Evolutionary conservation across 768 basidiomycete genomes (phyloP).

Genomic region (Auricularia sp.): DNA sequence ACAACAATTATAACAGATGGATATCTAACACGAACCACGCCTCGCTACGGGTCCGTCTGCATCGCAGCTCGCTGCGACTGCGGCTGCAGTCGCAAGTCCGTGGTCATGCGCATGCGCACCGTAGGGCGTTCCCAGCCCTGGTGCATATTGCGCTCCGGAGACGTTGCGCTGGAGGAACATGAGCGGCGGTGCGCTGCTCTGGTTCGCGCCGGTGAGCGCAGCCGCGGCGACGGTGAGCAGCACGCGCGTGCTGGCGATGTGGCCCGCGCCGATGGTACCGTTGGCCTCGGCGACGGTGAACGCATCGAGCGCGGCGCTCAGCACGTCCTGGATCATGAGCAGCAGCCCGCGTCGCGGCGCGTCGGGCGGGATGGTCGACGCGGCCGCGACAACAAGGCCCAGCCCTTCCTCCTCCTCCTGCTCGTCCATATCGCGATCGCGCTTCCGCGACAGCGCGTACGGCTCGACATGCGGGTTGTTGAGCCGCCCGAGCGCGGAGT

Average conservation of each 20-base stretch:
- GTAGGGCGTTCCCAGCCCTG: no score
- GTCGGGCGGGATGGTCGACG: background rate
- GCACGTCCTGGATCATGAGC: background rate
- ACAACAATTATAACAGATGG: no score
- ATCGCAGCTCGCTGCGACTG: no score
- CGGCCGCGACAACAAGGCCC: background rate
- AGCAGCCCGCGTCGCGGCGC: background rate
- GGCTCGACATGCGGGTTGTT: background rate
- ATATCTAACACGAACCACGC: no score
- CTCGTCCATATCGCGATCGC: background rate
- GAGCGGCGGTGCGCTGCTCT: background rate
- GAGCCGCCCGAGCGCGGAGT: background rate
- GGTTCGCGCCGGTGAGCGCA: background rate
- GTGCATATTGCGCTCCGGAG: background rate
- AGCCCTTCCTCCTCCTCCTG: background rate
- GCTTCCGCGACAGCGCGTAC: background rate
- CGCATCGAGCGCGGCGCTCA: conserved; percentile 1
- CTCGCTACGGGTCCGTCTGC: no score
- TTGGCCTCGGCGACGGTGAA: background rate
- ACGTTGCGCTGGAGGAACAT: background rate
- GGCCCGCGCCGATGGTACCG: background rate
- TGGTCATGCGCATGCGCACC: no score
- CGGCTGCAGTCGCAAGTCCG: no score
- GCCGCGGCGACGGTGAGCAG: background rate
- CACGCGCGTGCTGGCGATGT: background rate